Evolutionary conservation across 2,329 filamentous ascomycete genomes (phyloP), one percentile per base, ranked within the genome.

Genomic region (Verticillium klebahnii): DNA sequence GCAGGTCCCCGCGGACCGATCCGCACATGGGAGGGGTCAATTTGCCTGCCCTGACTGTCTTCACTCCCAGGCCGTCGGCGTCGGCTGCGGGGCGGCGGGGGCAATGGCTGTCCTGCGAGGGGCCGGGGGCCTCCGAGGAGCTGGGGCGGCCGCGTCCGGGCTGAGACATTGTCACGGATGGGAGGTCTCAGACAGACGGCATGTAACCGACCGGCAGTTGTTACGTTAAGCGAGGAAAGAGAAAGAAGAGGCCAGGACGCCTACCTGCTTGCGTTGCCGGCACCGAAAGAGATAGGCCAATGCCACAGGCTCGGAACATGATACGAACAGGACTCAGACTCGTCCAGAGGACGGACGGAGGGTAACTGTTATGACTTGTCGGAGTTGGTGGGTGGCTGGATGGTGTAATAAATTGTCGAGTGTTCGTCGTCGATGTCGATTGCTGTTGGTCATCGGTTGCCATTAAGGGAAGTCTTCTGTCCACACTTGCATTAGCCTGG

Each of bases 161-260:
- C 57, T 58, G 39, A 58, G 57, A 58, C 57, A 40, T 29, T 50
- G 37, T 58, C 39, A 58, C 57, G 32, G 32, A 29, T 39, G 36
- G n/a, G 31, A 45, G 57, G 57, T 58, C 57, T 58, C 40, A 58
- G 57, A 58, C 57, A 58, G 29, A 40, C 57, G 57, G 57, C 31
- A 45, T 31, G 57, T 58, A 58, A 58, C 57, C 57, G 36, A 36
- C 7, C 56, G 37, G 56, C 36, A 40, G 29, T 37, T 45, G 57
- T 58, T 58, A 58, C 57, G 57, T 58, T 58, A 58, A 50, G 57
- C 57, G 57, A 58, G 31, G 32, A n/a, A 45, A n/a, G 45, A 23
- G 45, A n/a, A n/a, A 25, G n/a, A n/a, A 9, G 17, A 23, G 45
- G 19, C 19, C 45, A 12, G n/a, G n/a, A 23, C 45, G 19, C 19